Evolutionary conservation across 192 early-diverging fungal species (phyloP).

Genomic region (Globomyces pollinis-pini): DNA sequence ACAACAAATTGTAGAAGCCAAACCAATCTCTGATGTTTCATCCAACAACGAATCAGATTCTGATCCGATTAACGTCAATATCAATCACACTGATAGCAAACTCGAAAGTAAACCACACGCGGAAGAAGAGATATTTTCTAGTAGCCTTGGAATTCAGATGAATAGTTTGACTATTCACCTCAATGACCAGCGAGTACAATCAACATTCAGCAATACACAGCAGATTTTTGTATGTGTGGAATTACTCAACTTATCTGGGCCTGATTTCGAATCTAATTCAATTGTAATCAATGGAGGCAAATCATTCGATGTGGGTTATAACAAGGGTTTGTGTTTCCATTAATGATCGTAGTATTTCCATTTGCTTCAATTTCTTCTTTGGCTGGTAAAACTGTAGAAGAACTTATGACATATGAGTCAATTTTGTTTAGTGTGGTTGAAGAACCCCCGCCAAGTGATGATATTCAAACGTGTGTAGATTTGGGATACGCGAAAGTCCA

Average conservation of each 20-base stretch:
- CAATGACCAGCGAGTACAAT: neutral
- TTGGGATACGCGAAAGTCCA: neutral
- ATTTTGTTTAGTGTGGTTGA: conserved; percentile 1
- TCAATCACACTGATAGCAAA: neutral
- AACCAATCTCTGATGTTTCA: neutral
- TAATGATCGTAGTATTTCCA: neutral
- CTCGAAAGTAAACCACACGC: neutral
- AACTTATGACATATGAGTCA: neutral
- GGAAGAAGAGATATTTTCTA: neutral
- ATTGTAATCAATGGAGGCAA: neutral
- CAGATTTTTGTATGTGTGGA: conserved; percentile 6
- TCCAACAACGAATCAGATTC: neutral
- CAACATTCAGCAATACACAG: neutral
- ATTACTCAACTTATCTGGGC: neutral
- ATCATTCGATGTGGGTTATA: neutral
- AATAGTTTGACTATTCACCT: neutral
- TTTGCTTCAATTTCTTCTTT: neutral
- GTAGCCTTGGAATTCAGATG: neutral
- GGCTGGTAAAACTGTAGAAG: neutral
- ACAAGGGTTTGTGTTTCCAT: neutral
- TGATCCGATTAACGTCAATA: neutral
- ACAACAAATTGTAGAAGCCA: neutral
- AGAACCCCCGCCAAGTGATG: neutral
- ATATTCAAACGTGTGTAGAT: neutral
- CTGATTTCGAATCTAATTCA: neutral